Conservation (phyloP, 2,329 filamentous ascomycete species). For the Didymella arachidicola region DNA sequence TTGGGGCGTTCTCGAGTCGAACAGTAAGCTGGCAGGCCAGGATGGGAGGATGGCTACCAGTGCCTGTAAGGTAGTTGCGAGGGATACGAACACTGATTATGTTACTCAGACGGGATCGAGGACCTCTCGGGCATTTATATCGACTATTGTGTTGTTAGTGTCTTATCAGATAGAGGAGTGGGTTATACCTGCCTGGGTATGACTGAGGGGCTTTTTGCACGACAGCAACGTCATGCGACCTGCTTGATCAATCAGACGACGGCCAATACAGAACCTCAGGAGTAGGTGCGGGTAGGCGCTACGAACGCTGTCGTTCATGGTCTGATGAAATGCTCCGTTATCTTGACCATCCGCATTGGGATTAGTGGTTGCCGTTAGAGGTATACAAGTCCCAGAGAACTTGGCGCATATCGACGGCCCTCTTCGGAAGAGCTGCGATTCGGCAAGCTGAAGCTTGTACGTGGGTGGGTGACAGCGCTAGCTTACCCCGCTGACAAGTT, state of each 20-base stretch:
- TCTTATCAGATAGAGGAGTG: not conserved
- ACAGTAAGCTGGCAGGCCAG: not conserved
- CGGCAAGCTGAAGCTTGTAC: not conserved
- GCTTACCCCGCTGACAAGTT: slow-evolving; percentile 9
- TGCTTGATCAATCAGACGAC: not conserved
- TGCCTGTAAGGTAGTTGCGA: not conserved
- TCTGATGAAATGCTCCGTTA: slow-evolving; percentile 31
- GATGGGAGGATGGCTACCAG: not conserved
- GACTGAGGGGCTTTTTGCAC: not conserved
- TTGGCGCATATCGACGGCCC: slow-evolving; percentile 25
- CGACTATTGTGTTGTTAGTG: not conserved
- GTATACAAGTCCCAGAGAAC: slow-evolving; percentile 43
- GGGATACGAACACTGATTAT: not conserved
- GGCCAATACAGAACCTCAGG: too few species aligned
- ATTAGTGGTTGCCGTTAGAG: slow-evolving; percentile 39
- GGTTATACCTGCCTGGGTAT: not conserved
- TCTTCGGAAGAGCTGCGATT: slow-evolving; percentile 4
- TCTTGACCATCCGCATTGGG: slow-evolving; percentile 29
- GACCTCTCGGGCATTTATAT: not conserved
- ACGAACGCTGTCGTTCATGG: slow-evolving; percentile 24
- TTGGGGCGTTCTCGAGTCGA: not conserved
- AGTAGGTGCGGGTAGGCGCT: slow-evolving; percentile 9
- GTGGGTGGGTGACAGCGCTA: slow-evolving; percentile 1
- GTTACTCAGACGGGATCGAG: not conserved
- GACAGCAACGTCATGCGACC: not conserved